Evolutionary conservation across 371 early-diverging fungal genomes (phyloP).

Genomic region (Mortierella sp.): DNA sequence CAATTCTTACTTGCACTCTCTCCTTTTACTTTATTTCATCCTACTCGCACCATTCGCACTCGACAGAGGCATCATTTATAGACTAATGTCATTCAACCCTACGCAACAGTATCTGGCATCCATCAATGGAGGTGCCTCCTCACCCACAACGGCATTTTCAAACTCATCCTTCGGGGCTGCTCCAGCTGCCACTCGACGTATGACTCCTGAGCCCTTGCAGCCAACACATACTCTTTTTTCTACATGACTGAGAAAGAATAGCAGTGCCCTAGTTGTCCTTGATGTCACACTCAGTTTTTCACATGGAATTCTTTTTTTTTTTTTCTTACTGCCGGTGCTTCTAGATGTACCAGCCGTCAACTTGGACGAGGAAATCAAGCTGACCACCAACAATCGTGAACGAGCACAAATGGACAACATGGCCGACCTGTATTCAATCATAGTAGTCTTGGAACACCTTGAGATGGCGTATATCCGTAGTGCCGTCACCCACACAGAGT

Average conservation of each 20-base stretch:
- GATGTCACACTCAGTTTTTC: too few relatives aligned
- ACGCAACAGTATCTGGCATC: slow-evolving; percentile 43
- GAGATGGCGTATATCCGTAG: slow-evolving; percentile 95
- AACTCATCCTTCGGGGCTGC: slow-evolving; percentile 25
- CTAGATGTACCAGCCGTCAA: slow-evolving; percentile 32
- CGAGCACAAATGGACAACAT: slow-evolving; percentile 91
- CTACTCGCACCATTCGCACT: too few relatives aligned
- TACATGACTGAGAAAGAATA: neutral
- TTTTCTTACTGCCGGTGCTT: neutral
- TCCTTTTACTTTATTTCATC: neutral
- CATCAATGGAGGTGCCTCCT: slow-evolving; percentile 44
- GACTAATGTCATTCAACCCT: slow-evolving; percentile 28
- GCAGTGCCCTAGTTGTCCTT: neutral
- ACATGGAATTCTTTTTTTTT: neutral
- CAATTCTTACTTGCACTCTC: neutral
- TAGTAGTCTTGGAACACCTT: slow-evolving; percentile 89
- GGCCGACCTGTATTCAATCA: slow-evolving; percentile 93
- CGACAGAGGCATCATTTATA: neutral
- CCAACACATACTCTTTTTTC: neutral
- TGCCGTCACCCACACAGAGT: slow-evolving; percentile 85
- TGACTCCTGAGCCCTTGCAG: neutral
- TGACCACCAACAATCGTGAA: slow-evolving; percentile 84
- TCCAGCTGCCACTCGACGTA: neutral
- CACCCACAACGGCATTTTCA: slow-evolving; percentile 23
- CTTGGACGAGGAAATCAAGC: slow-evolving; percentile 69